A percentile compares a stretch with the other conserved stretches of the same genome.
These are phyloP conservation scores for Trichophyton schoenleinii DNA, from an alignment of 2,329 filamentous ascomycete species.

Conservation along the genomic window DNA sequence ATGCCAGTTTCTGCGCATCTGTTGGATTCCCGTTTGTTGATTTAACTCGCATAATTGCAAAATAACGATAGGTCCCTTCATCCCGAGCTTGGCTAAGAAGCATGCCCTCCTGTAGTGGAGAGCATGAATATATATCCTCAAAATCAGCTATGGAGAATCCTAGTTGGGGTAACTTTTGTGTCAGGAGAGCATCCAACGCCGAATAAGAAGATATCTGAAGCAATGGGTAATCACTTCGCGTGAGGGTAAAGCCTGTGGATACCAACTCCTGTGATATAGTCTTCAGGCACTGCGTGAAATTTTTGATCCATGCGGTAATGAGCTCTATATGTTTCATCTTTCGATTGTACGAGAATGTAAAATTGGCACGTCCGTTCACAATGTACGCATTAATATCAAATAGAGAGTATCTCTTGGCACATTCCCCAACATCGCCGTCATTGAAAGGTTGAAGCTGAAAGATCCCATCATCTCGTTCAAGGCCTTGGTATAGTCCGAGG, in stretches of 20 bases:
- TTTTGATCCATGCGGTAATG: not conserved
- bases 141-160: not conserved
- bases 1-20: not conserved
- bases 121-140: constrained; percentile 8
- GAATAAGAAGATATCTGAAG: not conserved
- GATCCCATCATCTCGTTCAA: constrained; percentile 33
- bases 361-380: not conserved
- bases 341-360: not conserved
- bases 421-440: constrained; percentile 8
- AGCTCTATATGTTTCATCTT: not conserved
- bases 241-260: not conserved
- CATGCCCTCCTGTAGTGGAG: constrained; percentile 7
- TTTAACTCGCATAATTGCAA: not conserved
- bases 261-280: not conserved
- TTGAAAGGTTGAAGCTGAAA: constrained; percentile 28
- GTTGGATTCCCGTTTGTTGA: not conserved
- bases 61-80: not conserved
- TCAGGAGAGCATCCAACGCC: not conserved
- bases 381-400: not conserved
- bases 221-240: constrained; percentile 4
- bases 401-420: not conserved
- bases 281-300: not conserved
- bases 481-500: constrained; percentile 29
- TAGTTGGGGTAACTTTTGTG: not conserved
- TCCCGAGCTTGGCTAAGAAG: constrained; percentile 1